Evolutionary conservation across 352 stramenopile species (phyloP), one percentile per base, ranked within the genome.

Genomic region (Phytophthora litchii): DNA sequence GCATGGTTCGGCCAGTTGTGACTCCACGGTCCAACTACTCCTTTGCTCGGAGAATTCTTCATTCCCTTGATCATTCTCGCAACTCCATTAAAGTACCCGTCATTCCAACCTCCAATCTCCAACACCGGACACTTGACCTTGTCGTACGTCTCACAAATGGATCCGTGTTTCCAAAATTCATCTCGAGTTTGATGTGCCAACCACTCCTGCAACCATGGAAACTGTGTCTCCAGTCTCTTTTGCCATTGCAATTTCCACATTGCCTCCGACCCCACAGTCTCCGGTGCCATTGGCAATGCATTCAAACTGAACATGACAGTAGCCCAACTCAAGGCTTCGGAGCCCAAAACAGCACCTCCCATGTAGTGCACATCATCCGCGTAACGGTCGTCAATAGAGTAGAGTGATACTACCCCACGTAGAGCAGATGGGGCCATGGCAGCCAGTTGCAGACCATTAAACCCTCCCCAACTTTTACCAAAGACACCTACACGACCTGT

Each of bases 331-430:
- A 83, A 53, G 10, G 74, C 74, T 54, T 83, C 74, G 5, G 74
- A 81, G 17, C 71, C 74, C 27, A 83, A 52, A 25, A 83, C 51
- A 14, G 68, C 45, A 27, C 74, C 74, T 21, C 65, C 68, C 64
- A 77, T 71, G 58, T 80, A 83, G 60, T 83, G 74, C 31, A 83
- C 68, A 8, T 83, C 74, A 44, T 83, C 72, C 0, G 74, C 69
- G 44, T 80, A 81, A 7, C 74, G 72, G 60, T 83, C 74, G 54
- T 83, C 74, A 42, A 79, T 83, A 16, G 72, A 83, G 60, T 83
- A 81, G 34, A 83, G 69, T 41, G 74, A 83, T 8, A 80, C 62
- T 34, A 83, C 68, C 0, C 74, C 71, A 12, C 64, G 66, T 45
- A 81, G 72, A 41, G 72, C 72, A 6, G 72, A 61, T 1, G 72